These are phyloP conservation scores for Zasmidium cellare DNA, from an alignment of 2,329 filamentous ascomycete species.

Conservation along the genomic window DNA sequence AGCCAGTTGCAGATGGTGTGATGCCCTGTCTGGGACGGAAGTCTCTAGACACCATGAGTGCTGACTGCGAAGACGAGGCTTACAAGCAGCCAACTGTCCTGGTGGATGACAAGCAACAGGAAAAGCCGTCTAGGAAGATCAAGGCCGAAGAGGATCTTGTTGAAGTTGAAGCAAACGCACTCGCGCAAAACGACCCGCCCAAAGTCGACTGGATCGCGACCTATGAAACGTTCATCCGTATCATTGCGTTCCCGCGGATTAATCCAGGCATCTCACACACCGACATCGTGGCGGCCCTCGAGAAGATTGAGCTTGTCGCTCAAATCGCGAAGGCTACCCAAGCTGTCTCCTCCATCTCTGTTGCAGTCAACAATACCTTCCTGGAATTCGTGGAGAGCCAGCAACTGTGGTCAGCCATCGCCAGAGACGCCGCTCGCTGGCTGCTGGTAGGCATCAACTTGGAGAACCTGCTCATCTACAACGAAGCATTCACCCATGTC, in stretches of 20 bases:
- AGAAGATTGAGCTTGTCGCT: constrained; percentile 30
- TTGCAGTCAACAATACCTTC: constrained; percentile 4
- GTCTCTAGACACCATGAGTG: background rate
- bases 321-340: constrained; percentile 28
- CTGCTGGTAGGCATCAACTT: constrained; percentile 33
- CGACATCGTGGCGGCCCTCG: constrained; percentile 24
- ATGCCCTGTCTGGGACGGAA: constrained; percentile 2
- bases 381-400: constrained; percentile 26
- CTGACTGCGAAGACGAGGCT: background rate
- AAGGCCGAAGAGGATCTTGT: constrained; percentile 1
- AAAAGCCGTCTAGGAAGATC: background rate
- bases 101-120: background rate
- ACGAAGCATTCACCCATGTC: constrained; percentile 40
- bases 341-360: constrained; percentile 19
- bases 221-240: constrained; percentile 24
- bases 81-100: background rate
- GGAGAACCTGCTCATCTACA: constrained; percentile 34
- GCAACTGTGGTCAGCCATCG: constrained; percentile 34
- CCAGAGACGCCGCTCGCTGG: constrained; percentile 34
- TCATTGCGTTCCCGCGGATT: constrained; percentile 34
- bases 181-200: background rate
- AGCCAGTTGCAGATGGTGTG: background rate
- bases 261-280: constrained; percentile 18
- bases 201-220: constrained; percentile 16
- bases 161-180: background rate